Percentiles rank a stretch among this genome's conserved stretches.
These are phyloP conservation scores for Zoysia pacifica DNA, from an alignment of 176 grass and related monocot genomes.

Conservation along the genomic window DNA sequence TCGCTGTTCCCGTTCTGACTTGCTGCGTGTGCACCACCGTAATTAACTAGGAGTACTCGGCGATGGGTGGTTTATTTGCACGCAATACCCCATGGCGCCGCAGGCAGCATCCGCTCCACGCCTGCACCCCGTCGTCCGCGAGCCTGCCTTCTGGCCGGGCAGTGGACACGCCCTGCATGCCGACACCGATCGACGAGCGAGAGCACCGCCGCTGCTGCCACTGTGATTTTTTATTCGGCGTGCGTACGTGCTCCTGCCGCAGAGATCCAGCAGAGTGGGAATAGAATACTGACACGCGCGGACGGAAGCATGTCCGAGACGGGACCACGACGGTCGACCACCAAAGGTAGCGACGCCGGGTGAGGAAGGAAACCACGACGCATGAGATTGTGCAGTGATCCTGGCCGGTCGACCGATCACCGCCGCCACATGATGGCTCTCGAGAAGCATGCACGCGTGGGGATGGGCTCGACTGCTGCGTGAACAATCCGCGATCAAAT, in stretches of 20 bases:
- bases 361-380: too few relatives aligned
- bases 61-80: neutral
- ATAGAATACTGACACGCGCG: neutral
- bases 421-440: neutral
- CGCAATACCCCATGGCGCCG: neutral
- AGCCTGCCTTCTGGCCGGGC: neutral
- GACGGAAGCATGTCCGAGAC: neutral
- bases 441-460: constrained; percentile 5
- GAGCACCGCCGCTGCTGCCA: neutral
- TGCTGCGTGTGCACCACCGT: neutral
- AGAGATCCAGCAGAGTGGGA: neutral
- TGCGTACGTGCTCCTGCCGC: constrained; percentile 6
- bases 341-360: neutral
- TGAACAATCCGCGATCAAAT: constrained; percentile 16
- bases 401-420: neutral
- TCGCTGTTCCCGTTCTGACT: constrained; percentile 28
- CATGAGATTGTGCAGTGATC: constrained; percentile 14
- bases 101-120: neutral
- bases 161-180: neutral
- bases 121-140: neutral
- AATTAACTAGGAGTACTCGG: too few relatives aligned
- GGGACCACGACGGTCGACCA: neutral
- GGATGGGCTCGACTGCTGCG: constrained; percentile 33
- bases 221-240: constrained; percentile 2
- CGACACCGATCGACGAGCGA: too few relatives aligned